Base-by-base conservation (phyloP, 2,329 filamentous ascomycete species). In the Cryphonectria radicalis region DNA sequence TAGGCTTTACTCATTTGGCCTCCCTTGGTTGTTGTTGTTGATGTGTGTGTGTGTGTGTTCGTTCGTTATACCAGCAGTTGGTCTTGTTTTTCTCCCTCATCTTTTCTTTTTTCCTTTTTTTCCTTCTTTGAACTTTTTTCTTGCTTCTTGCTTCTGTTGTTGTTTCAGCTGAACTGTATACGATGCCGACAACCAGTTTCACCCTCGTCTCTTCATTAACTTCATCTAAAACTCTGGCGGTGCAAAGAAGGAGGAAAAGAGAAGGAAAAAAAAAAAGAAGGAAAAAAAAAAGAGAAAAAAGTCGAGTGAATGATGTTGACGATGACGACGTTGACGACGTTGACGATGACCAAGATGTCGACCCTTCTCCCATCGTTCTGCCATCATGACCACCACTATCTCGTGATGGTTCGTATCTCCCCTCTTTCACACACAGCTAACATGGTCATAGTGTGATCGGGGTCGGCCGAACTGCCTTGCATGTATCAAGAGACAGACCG, bases 401-500 rank as follows among this genome's bases (percentile, higher is more conserved):
- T 8, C 19, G 22, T n/a, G 46, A 10, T 50, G 46, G 46, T 19
- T 19, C n/a, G 14, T 19, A 19, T 46, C 43, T 19, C 7, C 17
- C 4, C 35, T 32, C 28, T n/a, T 68, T 4, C n/a, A 13, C 28
- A 66, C 65, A 42, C 32, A 17, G 60, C 71, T 73, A 19, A 73
- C 59, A 11, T 37, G 22, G 25, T 28, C 43, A 53, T 77, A 95
- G 90, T 95, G 92, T 79, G 92, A 95, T 80, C 86, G 92, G 77
- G 91, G 88, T 55, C 84, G 92, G 76, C 93, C 92, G 66, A 86
- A 90, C 80, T 91, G 89, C 76, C 82, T 90, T 75, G 89, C 89
- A 68, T 91, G 89, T 79, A 90, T 93, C 76, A 95, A 94, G 81
- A 85, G 93, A 62, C 91, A 94, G 78, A 92, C 91, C 0, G 86